Percentiles rank a stretch among this genome's conserved stretches.
These are phyloP conservation scores for Globisporangium emineosum DNA, from an alignment of 352 stramenopile species.

Conservation along the genomic window DNA sequence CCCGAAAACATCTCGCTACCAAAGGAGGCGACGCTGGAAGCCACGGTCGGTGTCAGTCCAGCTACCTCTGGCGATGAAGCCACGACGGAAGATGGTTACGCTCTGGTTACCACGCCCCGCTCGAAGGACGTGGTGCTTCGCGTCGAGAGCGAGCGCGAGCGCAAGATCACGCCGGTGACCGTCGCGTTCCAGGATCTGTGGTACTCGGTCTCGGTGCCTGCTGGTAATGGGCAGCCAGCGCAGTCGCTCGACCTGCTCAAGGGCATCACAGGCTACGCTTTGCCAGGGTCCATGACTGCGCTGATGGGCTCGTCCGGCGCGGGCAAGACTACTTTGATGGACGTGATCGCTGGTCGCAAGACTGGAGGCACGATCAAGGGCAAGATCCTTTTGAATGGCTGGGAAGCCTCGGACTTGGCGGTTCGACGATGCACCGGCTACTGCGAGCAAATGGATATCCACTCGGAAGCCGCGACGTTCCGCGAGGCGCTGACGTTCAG, in stretches of 20 bases:
- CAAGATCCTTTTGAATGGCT: conserved; percentile 62
- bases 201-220: conserved; percentile 50
- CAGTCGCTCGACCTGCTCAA: conserved; percentile 49
- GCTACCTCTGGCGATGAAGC: conserved; percentile 6
- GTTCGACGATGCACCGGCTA: conserved; percentile 64
- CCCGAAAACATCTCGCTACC: conserved; percentile 41
- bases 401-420: conserved; percentile 42
- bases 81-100: conserved; percentile 20
- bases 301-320: conserved; percentile 74
- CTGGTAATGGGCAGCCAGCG: conserved; percentile 25
- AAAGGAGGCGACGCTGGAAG: conserved; percentile 17
- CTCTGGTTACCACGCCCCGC: conserved; percentile 25
- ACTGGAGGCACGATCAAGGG: conserved; percentile 64
- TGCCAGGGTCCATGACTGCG: conserved; percentile 59
- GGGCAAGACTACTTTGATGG: conserved; percentile 94
- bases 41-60: not conserved
- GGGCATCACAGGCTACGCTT: conserved; percentile 49
- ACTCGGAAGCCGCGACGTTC: conserved; percentile 88
- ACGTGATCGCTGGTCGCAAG: conserved; percentile 94
- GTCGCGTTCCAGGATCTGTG: conserved; percentile 58
- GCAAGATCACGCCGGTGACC: conserved; percentile 36
- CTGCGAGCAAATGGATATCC: conserved; percentile 89
- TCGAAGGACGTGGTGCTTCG: conserved; percentile 24
- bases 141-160: conserved; percentile 21
- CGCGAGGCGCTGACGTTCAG: conserved; percentile 92